Evolutionary conservation across 305 asterid species (phyloP).

Genomic region (Rubia tinctorum): DNA sequence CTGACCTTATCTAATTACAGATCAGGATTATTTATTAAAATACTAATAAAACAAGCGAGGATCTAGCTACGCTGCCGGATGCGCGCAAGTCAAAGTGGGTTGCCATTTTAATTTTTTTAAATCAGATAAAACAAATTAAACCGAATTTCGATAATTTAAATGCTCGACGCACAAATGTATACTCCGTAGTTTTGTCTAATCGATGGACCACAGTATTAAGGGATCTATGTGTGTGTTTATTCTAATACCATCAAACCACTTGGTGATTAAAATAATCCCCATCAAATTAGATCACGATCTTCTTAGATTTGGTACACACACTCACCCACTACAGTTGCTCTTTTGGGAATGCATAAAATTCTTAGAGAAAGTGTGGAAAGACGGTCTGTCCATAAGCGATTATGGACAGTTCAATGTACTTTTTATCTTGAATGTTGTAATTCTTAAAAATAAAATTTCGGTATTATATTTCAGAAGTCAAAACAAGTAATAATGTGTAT

Average conservation of each 20-base stretch:
- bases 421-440: too few species aligned
- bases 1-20: too few species aligned
- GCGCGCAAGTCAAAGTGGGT: slow-evolving; percentile 15
- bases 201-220: neutral
- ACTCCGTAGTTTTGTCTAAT: neutral
- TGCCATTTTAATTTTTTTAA: neutral
- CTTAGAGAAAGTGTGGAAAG: too few species aligned
- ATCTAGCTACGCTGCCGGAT: slow-evolving; percentile 15
- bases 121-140: neutral
- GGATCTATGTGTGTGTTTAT: neutral
- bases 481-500: too few species aligned
- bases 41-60: slow-evolving; percentile 7
- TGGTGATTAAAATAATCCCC: slow-evolving; percentile 5
- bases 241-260: neutral
- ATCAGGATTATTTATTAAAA: neutral
- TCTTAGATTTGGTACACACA: neutral
- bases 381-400: too few species aligned
- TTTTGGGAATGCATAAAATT: neutral
- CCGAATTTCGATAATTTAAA: slow-evolving; percentile 5
- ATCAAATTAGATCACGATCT: neutral
- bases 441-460: too few species aligned
- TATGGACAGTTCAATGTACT: too few species aligned
- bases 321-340: neutral
- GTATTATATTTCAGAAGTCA: too few species aligned
- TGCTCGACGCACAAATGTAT: slow-evolving; percentile 8